These are phyloP conservation scores for Stephanodiscus triporus DNA, from an alignment of 108 stramenopile genomes.

Conservation along the genomic window DNA sequence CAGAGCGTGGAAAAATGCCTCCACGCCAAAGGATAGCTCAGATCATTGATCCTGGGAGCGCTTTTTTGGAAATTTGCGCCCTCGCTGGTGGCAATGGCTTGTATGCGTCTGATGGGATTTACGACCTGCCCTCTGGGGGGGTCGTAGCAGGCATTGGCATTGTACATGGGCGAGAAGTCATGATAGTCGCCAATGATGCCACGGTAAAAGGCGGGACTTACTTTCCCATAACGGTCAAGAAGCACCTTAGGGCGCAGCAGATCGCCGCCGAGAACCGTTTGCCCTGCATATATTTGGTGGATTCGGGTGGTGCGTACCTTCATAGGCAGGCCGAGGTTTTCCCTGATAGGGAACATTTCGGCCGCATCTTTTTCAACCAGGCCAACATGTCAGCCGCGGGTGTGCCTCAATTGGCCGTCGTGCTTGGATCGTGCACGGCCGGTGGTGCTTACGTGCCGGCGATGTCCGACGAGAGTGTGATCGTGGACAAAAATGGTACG, in stretches of 20 bases:
- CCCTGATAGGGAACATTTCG: conserved; percentile 97
- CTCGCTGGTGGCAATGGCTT: conserved; percentile 81
- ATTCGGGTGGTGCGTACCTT: conserved; percentile 95
- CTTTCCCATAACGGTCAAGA: conserved; percentile 98
- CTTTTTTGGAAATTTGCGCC: conserved; percentile 93
- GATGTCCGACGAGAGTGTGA: conserved; percentile 97
- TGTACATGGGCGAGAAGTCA: conserved; percentile 86
- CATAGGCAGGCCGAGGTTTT: conserved; percentile 98
- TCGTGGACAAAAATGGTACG: conserved; percentile 96
- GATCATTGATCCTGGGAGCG: conserved; percentile 92
- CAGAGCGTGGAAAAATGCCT: conserved; percentile 85
- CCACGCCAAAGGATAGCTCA: conserved; percentile 93
- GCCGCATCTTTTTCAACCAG: conserved; percentile 98
- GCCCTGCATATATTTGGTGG: conserved; percentile 97
- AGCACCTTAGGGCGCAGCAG: conserved; percentile 97
- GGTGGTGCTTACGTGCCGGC: conserved; percentile 99
- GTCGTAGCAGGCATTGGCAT: conserved; percentile 96
- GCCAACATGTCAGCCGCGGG: conserved; percentile 88
- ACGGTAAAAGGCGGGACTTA: conserved; percentile 99
- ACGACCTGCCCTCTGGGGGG: conserved; percentile 89
- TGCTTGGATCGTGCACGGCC: conserved; percentile 98
- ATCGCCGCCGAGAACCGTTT: conserved; percentile 93
- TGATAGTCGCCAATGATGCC: conserved; percentile 99
- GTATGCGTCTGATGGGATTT: conserved; percentile 47
- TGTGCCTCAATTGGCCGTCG: conserved; percentile 95